Evolutionary conservation across 345 rosid genomes (phyloP), one percentile per base, ranked within the genome.

Genomic region (Gynandropsis gynandra): DNA sequence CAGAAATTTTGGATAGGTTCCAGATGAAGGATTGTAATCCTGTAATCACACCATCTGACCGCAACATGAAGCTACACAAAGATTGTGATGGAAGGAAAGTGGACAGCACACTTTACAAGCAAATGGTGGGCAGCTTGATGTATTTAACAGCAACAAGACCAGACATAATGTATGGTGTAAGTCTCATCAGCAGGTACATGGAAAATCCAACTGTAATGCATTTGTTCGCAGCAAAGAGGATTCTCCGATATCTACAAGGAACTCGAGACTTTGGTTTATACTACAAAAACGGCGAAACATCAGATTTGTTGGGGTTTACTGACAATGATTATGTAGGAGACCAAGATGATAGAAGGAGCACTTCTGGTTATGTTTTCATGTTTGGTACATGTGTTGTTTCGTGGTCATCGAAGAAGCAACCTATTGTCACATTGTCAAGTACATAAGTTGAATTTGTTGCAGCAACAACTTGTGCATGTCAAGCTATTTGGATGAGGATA

Each of bases 1-100:
- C n/a, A n/a, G n/a, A n/a, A n/a, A n/a, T n/a, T n/a, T n/a, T n/a
- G n/a, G n/a, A 24, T 12, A 8, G 17, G 17, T 24, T 24, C 14
- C 33, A 46, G 4, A 46, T 47, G 51, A 24, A 21, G 17, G 29
- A 7, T 24, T 24, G 51, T 4, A 47, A 47, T 35, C 14, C 18
- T 12, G 10, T 24, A 16, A n/a, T 35, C 14, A 47, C 35, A 47
- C 51, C 35, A 8, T 7, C 10, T 0, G 18, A 47, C 13, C 10
- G 27, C 12, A 46, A 46, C 16, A 46, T 46, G 34, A 47, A 21
- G 34, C 34, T n/a, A n/a, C n/a, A n/a, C n/a, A n/a, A n/a, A n/a
- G n/a, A n/a, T n/a, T n/a, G n/a, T n/a, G n/a, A n/a, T 12, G 35
- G 13, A 27, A 47, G 14, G 10, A 24, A 24, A 12, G 33, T 24